phyloP scores from a whole-genome alignment of 176 grass and related monocot genomes.

The Zoysia pacifica region DNA sequence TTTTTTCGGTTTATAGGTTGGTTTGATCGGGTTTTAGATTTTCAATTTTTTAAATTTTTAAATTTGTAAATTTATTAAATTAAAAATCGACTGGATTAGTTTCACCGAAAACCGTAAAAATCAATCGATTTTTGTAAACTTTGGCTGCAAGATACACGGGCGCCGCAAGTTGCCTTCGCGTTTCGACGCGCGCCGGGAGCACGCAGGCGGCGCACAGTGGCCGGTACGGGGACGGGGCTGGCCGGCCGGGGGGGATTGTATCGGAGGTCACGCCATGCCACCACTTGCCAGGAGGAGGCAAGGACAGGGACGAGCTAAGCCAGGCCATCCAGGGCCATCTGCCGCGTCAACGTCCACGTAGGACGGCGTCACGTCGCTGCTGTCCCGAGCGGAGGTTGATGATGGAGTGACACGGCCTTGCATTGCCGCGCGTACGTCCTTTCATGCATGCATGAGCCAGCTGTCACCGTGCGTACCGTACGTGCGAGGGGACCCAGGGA shows the following conservation, averaged over 20 bases:
- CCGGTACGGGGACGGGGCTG: not conserved
- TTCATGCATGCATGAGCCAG: constrained; percentile 13
- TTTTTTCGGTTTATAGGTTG: too few species aligned
- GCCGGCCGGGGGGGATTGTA: not conserved
- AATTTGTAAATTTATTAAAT: too few species aligned
- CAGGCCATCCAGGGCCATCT: too few species aligned
- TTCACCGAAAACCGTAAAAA: too few species aligned
- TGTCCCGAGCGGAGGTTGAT: not conserved
- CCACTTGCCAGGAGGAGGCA: not conserved
- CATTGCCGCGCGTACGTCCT: not conserved
- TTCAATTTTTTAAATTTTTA: too few species aligned
- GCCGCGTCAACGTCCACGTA: constrained; percentile 7
- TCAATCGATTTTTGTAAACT: too few species aligned
- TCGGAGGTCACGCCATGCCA: not conserved
- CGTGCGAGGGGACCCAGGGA: not conserved
- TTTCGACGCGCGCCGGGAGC: not conserved
- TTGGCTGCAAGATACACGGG: not conserved
- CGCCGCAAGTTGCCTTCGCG: not conserved
- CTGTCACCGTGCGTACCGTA: not conserved
- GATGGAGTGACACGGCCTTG: too few species aligned
- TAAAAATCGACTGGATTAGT: too few species aligned
- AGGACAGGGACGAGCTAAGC: not conserved
- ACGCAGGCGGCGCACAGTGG: not conserved
- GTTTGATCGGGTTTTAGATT: too few species aligned
- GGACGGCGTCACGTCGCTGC: not conserved